Percentiles rank a stretch among this genome's conserved stretches.
phyloP scores from a whole-genome alignment of 1,284 basidiomycete species.

The Ganoderma meredithae region DNA sequence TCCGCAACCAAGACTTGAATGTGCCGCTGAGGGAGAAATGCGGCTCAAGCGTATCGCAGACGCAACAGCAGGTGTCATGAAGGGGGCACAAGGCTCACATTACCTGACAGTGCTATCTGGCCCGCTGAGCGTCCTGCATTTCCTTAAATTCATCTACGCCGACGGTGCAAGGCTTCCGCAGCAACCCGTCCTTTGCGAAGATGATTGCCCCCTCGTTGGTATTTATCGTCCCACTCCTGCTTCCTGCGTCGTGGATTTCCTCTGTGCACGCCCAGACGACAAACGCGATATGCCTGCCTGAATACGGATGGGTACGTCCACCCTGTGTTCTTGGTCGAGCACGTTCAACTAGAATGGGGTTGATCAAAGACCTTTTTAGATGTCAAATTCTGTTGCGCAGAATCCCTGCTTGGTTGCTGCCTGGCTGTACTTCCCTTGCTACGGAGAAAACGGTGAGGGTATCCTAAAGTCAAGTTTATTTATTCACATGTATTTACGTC shows the following conservation, averaged over 20 bases:
- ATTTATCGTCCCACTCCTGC: not conserved
- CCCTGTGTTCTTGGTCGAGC: not conserved
- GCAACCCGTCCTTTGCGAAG: not conserved
- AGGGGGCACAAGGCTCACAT: not conserved
- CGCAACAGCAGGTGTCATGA: not conserved
- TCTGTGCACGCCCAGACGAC: not conserved
- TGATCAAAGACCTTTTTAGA: not conserved
- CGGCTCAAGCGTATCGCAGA: not conserved
- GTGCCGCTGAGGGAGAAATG: not conserved
- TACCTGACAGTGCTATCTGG: not conserved
- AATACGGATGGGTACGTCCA: not conserved
- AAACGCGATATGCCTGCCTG: not conserved
- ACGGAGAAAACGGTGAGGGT: not conserved
- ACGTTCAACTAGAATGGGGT: no score
- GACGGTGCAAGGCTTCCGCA: not conserved
- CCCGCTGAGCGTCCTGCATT: not conserved
- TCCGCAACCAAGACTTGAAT: no score
- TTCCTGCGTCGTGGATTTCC: not conserved
- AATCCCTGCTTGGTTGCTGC: conserved; percentile 11
- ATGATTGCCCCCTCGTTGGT: not conserved
- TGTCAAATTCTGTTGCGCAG: conserved; percentile 6
- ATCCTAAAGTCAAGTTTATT: not conserved
- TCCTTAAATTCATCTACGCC: not conserved
- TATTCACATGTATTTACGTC: not conserved
- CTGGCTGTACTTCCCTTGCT: conserved; percentile 7